Conservation (phyloP, 306 rosid genomes). For the Medicago lupulina region DNA sequence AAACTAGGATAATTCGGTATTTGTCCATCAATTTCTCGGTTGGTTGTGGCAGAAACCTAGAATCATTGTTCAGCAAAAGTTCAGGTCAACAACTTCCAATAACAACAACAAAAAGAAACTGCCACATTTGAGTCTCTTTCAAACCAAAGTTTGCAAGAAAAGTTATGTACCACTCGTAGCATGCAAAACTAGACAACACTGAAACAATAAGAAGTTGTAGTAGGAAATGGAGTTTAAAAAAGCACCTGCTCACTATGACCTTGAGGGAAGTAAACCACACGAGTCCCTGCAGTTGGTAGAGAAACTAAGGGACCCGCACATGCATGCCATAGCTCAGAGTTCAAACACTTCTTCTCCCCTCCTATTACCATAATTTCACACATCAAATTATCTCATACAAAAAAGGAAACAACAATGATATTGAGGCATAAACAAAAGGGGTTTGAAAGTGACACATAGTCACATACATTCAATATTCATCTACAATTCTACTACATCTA, state of each 20-base stretch:
- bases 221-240: neutral
- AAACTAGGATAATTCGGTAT: slow-evolving; percentile 83
- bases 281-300: slow-evolving; percentile 75
- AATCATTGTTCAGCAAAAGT: slow-evolving; percentile 21
- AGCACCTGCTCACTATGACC: slow-evolving; percentile 87
- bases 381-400: slow-evolving; percentile 32
- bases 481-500: neutral
- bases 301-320: slow-evolving; percentile 89
- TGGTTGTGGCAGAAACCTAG: slow-evolving; percentile 85
- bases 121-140: slow-evolving; percentile 10
- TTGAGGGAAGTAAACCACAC: slow-evolving; percentile 87
- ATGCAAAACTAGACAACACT: slow-evolving; percentile 18
- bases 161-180: neutral
- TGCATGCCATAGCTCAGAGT: slow-evolving; percentile 94
- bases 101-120: neutral
- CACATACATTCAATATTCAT: neutral
- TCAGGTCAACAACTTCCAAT: slow-evolving; percentile 35
- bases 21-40: slow-evolving; percentile 79
- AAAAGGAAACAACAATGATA: slow-evolving; percentile 8
- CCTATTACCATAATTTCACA: slow-evolving; percentile 47
- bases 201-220: slow-evolving; percentile 12
- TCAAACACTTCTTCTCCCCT: slow-evolving; percentile 82
- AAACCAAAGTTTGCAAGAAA: slow-evolving; percentile 38
- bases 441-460: slow-evolving; percentile 41
- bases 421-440: slow-evolving; percentile 34